phyloP scores from a whole-genome alignment of 805 yeast species.

The Candida arabinofermentans region DNA sequence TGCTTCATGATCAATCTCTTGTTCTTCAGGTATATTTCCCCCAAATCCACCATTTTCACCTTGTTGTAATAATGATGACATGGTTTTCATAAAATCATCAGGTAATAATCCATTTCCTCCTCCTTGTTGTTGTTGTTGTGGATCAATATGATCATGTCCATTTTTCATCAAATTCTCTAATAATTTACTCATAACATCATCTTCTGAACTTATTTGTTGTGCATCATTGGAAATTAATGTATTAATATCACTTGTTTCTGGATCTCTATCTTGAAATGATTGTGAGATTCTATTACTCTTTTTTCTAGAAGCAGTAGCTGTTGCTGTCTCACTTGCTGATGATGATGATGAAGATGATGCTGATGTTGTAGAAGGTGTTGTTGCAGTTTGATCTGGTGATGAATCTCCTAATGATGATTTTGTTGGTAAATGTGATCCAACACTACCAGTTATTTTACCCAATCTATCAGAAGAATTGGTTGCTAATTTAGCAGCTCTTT shows the following conservation, averaged over 20 bases:
- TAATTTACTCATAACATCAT: conserved; percentile 15
- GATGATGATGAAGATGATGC: conserved; percentile 2
- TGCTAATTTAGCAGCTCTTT: conserved; percentile 64
- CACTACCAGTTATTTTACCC: conserved; percentile 42
- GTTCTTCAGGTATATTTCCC: background rate
- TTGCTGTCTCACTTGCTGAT: background rate
- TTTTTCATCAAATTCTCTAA: conserved; percentile 15
- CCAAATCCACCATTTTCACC: conserved; percentile 5
- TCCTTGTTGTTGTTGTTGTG: background rate
- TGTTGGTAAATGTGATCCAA: conserved; percentile 33
- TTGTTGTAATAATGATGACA: conserved; percentile 22
- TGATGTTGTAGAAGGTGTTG: conserved; percentile 5
- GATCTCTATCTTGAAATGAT: conserved; percentile 19
- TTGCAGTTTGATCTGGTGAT: conserved; percentile 7
- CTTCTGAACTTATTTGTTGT: conserved; percentile 5
- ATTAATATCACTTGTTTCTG: conserved; percentile 20
- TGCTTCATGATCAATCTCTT: conserved; percentile 1
- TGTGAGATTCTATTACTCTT: conserved; percentile 14
- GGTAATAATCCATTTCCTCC: conserved; percentile 11
- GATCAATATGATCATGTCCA: conserved; percentile 11
- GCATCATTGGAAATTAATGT: conserved; percentile 6
- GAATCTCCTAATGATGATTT: conserved; percentile 28
- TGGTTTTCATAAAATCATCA: conserved; percentile 28
- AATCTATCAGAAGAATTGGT: conserved; percentile 48
- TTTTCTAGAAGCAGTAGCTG: background rate